Conservation (phyloP, 768 basidiomycete species). For the Floccularia luteovirens region DNA sequence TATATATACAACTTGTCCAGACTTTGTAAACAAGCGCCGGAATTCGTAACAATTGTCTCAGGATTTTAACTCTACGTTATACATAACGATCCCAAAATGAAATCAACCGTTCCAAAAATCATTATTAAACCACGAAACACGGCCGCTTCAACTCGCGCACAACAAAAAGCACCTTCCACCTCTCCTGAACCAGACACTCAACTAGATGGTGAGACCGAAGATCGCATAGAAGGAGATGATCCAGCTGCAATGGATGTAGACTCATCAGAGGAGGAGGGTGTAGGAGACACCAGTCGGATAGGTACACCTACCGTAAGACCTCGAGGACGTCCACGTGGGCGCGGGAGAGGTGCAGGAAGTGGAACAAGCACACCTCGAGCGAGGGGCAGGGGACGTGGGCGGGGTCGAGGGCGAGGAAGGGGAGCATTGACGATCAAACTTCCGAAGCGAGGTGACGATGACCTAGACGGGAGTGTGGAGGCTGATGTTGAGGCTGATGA, state of each 20-base stretch:
- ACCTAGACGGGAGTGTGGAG: slow-evolving; percentile 18
- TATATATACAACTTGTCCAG: too few species aligned
- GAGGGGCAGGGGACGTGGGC: slow-evolving; percentile 24
- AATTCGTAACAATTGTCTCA: too few species aligned
- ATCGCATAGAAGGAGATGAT: slow-evolving; percentile 21
- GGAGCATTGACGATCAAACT: slow-evolving; percentile 16
- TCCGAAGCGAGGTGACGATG: slow-evolving; percentile 28
- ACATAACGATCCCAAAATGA: not conserved
- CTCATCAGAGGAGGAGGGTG: slow-evolving; percentile 19
- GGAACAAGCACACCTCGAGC: slow-evolving; percentile 12
- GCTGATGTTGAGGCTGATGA: slow-evolving; percentile 23
- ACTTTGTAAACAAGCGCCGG: too few species aligned
- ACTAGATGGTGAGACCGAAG: slow-evolving; percentile 22
- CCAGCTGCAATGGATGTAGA: slow-evolving; percentile 31
- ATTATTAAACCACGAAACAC: slow-evolving; percentile 37
- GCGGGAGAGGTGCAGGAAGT: slow-evolving; percentile 12
- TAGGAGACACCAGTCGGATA: slow-evolving; percentile 11
- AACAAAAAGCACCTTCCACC: slow-evolving; percentile 11
- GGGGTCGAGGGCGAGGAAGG: slow-evolving; percentile 29
- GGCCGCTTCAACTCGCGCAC: slow-evolving; percentile 11
- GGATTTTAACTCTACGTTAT: too few species aligned
- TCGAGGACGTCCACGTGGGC: slow-evolving; percentile 34
- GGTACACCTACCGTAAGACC: slow-evolving; percentile 26
- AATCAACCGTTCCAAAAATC: slow-evolving; percentile 32
- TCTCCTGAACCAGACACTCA: slow-evolving; percentile 17